A percentile compares a stretch with the other conserved stretches of the same genome.
Conservation (phyloP, 2,329 filamentous ascomycete species). For the Calonectria pseudoturangicola region DNA sequence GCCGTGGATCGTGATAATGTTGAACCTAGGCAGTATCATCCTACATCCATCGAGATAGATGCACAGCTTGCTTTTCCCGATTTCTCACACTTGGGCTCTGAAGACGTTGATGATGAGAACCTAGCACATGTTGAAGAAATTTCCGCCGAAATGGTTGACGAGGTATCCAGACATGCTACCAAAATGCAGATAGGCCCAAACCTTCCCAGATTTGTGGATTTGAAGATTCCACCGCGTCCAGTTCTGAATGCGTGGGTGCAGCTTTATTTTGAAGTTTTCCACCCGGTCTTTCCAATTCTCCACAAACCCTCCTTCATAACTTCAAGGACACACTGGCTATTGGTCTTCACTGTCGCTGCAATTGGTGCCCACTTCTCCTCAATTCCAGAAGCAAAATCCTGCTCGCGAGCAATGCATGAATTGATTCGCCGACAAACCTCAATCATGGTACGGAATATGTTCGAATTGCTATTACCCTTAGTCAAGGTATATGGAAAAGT, state of each 20-base stretch:
- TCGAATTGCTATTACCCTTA: not conserved
- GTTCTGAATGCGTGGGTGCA: conserved; percentile 26
- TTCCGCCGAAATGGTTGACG: not conserved
- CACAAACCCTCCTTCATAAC: conserved; percentile 16
- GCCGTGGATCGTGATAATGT: conserved; percentile 16
- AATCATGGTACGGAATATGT: conserved; percentile 4
- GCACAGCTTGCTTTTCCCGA: conserved; percentile 12
- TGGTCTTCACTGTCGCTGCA: conserved; percentile 12
- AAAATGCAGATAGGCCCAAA: conserved; percentile 5
- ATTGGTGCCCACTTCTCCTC: conserved; percentile 24
- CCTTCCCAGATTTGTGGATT: not conserved
- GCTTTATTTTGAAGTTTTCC: conserved; percentile 18
- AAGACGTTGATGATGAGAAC: conserved; percentile 22
- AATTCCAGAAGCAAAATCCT: conserved; percentile 6
- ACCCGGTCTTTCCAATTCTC: conserved; percentile 17
- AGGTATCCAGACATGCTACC: not conserved
- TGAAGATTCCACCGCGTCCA: conserved; percentile 9
- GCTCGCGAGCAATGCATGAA: conserved; percentile 15
- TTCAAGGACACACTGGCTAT: conserved; percentile 17
- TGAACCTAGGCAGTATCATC: conserved; percentile 12
- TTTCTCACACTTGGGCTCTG: not conserved
- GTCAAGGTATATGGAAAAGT: not conserved
- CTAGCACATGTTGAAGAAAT: conserved; percentile 21
- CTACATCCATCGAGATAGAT: conserved; percentile 12
- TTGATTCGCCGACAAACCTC: conserved; percentile 19